Base-by-base conservation (phyloP, 495 filamentous ascomycete genomes). In the Podospora fimiseda region DNA sequence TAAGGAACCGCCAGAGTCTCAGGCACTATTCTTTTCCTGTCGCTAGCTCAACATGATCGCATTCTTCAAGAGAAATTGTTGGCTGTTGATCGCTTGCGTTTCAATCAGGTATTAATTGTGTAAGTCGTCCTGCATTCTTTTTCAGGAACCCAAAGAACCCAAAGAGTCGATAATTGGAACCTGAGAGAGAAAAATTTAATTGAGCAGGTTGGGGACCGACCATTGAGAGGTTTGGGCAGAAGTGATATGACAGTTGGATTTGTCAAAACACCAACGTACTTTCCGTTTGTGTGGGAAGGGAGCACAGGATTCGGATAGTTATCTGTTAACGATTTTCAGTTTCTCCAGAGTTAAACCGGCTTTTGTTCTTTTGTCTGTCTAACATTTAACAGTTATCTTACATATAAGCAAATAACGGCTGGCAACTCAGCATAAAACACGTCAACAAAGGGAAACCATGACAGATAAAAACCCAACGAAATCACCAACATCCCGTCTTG, bases 81-180 rank as follows among this genome's bases (percentile, higher is more conserved):
- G n/a, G 39, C 36, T 47, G 50, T 48, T 40, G 38, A 40, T 41
- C 23, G 0, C 40, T 24, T 5, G 24, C 27, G 45, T 58, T 39
- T 50, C 55, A 53, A 33, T 58, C 45, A 42, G 55, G 55, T 58
- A 58, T 47, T 50, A 58, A 58, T 58, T 41, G 43, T 18, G 33
- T 27, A 39, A 44, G 27, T 21, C 50, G 23, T 41, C 49, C 55
- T 49, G 37, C 44, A 48, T 57, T 43, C 16, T 14, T n/a, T 41
- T 14, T n/a, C 39, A 18, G 14, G 14, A 41, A 41, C 4, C 16
- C 16, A 9, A n/a, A 41, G 5, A 7, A n/a, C 39, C 39, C 39
- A 41, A 41, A 18, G 39, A 41, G 16, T 5, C 16, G 39, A 18
- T 41, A 14, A n/a, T 41, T 41, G 39, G 39, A n/a, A 41, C 27